Evolutionary conservation across 805 yeast genomes (phyloP).

Genomic region (Maudiozyma turicensis): DNA sequence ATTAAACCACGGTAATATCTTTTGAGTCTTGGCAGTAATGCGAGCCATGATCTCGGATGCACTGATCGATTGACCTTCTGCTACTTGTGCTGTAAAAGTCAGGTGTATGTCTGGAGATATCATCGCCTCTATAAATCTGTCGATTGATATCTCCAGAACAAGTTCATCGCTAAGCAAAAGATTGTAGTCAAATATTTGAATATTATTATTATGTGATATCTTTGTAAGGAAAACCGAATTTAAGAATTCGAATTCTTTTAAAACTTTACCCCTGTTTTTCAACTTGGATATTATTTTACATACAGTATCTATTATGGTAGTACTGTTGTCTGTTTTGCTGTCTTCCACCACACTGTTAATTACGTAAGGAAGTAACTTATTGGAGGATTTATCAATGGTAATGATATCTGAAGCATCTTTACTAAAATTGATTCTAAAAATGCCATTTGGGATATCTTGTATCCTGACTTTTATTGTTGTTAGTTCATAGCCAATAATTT

Average conservation of each 20-base stretch:
- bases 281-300: slow-evolving; percentile 1
- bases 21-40: slow-evolving; percentile 8
- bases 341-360: neutral
- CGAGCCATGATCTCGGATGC: slow-evolving; percentile 4
- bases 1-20: slow-evolving; percentile 14
- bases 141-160: slow-evolving; percentile 7
- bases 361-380: neutral
- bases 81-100: slow-evolving; percentile 3
- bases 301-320: neutral
- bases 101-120: neutral
- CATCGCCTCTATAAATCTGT: slow-evolving; percentile 7
- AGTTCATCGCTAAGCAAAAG: slow-evolving; percentile 7
- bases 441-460: neutral
- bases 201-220: slow-evolving; percentile 1
- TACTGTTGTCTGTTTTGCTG: neutral
- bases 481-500: slow-evolving; percentile 6
- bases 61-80: slow-evolving; percentile 1
- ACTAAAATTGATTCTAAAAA: neutral
- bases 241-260: slow-evolving; percentile 10
- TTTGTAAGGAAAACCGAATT: slow-evolving; percentile 11
- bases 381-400: neutral
- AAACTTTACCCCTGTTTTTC: slow-evolving; percentile 4
- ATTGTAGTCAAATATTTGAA: slow-evolving; percentile 13
- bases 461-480: neutral
- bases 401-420: neutral